A percentile compares a stretch with the other conserved stretches of the same genome.
Conservation (phyloP, 345 rosid species). For the Alliaria petiolata region DNA sequence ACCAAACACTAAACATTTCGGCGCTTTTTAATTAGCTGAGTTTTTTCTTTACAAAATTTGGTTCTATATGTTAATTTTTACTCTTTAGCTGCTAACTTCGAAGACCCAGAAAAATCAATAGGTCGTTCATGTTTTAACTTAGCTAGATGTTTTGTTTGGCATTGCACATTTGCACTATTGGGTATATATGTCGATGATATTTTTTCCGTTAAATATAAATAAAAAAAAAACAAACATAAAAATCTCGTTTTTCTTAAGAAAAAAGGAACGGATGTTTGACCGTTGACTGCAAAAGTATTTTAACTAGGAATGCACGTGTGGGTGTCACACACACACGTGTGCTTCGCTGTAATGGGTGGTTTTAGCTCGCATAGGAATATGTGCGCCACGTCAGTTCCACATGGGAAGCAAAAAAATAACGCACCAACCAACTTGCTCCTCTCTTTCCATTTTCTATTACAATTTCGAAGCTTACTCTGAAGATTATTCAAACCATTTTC, state of each 20-base stretch:
- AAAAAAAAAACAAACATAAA: not conserved
- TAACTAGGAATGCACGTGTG: conserved; percentile 22
- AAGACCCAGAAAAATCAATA: not conserved
- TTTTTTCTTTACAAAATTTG: no score
- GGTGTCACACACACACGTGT: conserved; percentile 23
- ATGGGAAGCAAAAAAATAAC: not conserved
- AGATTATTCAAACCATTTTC: conserved; percentile 22
- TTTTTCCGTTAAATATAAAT: not conserved
- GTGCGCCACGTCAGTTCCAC: conserved; percentile 34
- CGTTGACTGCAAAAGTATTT: conserved; percentile 11
- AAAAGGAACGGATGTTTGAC: conserved; percentile 19
- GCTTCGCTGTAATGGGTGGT: conserved; percentile 27
- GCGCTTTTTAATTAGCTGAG: no score
- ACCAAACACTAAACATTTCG: no score
- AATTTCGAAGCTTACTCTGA: conserved; percentile 9
- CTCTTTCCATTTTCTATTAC: conserved; percentile 6
- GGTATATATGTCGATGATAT: not conserved
- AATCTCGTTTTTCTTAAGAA: not conserved
- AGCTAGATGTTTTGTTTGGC: no score
- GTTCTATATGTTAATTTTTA: no score
- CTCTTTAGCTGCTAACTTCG: no score
- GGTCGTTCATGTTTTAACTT: no score
- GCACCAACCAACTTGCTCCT: conserved; percentile 16
- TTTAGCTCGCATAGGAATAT: conserved; percentile 7
- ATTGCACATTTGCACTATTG: no score